Percentiles rank a stretch among this genome's conserved stretches.
phyloP scores from a whole-genome alignment of 2,329 filamentous ascomycete species.

The Fusarium agapanthi region DNA sequence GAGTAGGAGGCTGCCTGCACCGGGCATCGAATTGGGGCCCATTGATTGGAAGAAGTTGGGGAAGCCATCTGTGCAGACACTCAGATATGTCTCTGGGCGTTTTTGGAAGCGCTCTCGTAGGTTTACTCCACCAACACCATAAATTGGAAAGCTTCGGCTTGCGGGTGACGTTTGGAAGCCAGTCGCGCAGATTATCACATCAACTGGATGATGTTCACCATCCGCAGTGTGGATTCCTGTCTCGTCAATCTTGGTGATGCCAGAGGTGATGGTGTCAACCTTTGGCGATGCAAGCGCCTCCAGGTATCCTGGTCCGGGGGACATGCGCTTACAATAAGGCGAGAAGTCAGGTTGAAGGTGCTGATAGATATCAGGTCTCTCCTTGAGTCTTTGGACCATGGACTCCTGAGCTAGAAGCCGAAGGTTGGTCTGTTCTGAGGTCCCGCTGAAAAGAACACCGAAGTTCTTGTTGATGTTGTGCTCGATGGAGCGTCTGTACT shows the following conservation, averaged over 20 bases:
- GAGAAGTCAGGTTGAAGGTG: slow-evolving; percentile 3
- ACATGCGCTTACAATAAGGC: slow-evolving; percentile 14
- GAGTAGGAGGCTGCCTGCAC: background rate
- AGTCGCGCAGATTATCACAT: background rate
- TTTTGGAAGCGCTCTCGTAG: slow-evolving; percentile 13
- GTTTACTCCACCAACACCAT: background rate
- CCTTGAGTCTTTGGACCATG: background rate
- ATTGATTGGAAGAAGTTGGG: slow-evolving; percentile 17
- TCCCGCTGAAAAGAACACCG: background rate
- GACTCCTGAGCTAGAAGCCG: background rate
- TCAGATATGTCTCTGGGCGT: slow-evolving; percentile 13
- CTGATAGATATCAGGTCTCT: slow-evolving; percentile 1
- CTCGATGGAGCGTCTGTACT: slow-evolving; percentile 3
- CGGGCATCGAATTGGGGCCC: slow-evolving; percentile 7
- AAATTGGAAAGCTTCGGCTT: slow-evolving; percentile 9
- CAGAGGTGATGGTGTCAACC: background rate
- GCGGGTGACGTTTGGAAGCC: slow-evolving; percentile 16
- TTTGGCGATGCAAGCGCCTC: slow-evolving; percentile 10
- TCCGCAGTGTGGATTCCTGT: background rate
- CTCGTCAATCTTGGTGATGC: background rate
- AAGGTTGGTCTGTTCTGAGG: background rate
- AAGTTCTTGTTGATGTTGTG: slow-evolving; percentile 19
- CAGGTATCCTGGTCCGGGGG: slow-evolving; percentile 3
- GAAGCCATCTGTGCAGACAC: slow-evolving; percentile 15
- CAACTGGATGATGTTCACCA: background rate